A percentile compares a stretch with the other conserved stretches of the same genome.
Evolutionary conservation across 805 yeast genomes (phyloP).

Genomic region (Middelhovenomyces tepae): DNA sequence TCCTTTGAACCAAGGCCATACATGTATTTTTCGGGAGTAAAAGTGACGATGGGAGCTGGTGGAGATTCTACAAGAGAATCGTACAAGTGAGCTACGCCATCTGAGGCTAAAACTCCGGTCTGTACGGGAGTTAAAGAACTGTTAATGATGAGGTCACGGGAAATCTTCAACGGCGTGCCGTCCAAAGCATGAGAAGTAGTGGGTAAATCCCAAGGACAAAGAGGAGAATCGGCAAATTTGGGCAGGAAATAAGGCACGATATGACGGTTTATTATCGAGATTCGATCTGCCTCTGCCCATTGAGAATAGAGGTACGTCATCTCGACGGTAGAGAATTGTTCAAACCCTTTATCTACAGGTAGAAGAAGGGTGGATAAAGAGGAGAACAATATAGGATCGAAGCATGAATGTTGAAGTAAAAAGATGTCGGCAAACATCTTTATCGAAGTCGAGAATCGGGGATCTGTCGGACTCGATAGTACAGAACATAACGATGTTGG

Average conservation of each 20-base stretch:
- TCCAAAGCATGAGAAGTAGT: constrained; percentile 17
- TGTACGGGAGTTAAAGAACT: constrained; percentile 25
- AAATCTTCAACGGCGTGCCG: constrained; percentile 28
- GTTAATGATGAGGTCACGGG: constrained; percentile 28
- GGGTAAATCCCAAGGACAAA: constrained; percentile 18
- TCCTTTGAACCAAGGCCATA: constrained; percentile 50
- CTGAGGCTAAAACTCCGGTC: constrained; percentile 36
- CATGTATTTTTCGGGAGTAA: constrained; percentile 50
- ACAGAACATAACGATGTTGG: constrained; percentile 13
- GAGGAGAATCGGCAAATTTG: constrained; percentile 3
- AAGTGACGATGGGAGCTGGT: constrained; percentile 24
- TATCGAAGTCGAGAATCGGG: constrained; percentile 5
- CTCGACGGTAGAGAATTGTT: constrained; percentile 34
- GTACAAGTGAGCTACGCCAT: constrained; percentile 45
- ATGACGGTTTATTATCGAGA: constrained; percentile 31
- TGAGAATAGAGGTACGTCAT: constrained; percentile 32
- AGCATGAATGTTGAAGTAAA: not conserved
- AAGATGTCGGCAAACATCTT: constrained; percentile 7
- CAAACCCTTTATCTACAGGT: constrained; percentile 36
- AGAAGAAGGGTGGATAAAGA: constrained; percentile 36
- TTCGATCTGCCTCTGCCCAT: constrained; percentile 13
- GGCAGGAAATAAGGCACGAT: constrained; percentile 35
- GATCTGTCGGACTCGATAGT: constrained; percentile 6
- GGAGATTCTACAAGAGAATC: constrained; percentile 20
- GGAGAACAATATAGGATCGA: constrained; percentile 14